These are phyloP conservation scores for Quercus robur DNA, from an alignment of 306 rosid species.

Conservation along the genomic window DNA sequence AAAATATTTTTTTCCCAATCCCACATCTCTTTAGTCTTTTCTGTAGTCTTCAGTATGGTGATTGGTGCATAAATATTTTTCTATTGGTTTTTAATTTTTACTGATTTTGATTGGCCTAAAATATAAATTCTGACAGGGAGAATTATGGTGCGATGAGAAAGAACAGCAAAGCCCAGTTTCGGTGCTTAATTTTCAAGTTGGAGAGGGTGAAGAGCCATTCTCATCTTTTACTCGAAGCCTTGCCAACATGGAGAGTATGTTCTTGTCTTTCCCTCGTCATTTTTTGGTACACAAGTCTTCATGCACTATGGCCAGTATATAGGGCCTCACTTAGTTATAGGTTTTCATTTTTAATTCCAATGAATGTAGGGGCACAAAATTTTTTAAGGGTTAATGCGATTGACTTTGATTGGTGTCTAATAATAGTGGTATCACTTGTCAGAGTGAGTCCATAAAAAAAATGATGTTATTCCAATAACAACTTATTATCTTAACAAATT, in stretches of 20 bases:
- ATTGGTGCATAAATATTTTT: background rate
- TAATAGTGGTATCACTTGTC: no score
- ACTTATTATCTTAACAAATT: no score
- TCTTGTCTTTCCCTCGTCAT: background rate
- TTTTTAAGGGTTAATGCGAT: no score
- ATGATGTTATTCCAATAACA: no score
- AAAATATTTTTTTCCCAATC: no score
- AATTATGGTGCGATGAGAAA: conserved; percentile 29
- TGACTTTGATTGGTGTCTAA: no score
- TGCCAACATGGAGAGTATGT: conserved; percentile 52
- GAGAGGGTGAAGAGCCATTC: conserved; percentile 35
- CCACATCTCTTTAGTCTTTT: no score
- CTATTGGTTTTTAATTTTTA: background rate
- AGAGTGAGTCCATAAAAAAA: no score
- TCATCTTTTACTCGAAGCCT: conserved; percentile 44
- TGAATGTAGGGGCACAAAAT: no score
- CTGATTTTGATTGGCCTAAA: background rate
- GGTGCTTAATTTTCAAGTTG: conserved; percentile 46
- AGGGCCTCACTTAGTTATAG: no score
- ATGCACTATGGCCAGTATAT: no score
- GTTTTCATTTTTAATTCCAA: no score
- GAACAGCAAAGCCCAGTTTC: conserved; percentile 69
- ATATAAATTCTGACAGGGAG: conserved; percentile 23
- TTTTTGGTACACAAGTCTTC: background rate
- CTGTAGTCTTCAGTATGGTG: background rate